Evolutionary conservation across 2,329 filamentous ascomycete species (phyloP).

Genomic region (Orbilia ellipsospora): DNA sequence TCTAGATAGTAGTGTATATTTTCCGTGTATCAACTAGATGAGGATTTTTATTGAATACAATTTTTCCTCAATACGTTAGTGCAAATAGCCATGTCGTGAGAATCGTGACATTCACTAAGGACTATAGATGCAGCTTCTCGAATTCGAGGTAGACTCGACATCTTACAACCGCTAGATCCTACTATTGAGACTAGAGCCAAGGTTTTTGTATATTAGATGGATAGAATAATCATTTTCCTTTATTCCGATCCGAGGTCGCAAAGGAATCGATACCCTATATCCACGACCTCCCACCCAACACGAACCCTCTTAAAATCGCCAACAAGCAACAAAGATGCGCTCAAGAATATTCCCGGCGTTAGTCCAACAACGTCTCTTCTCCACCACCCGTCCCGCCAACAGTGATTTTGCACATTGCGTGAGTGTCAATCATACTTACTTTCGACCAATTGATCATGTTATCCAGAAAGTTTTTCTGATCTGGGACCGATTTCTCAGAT

Average conservation of each 20-base stretch:
- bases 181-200: too few species aligned
- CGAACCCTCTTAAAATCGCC: too few species aligned
- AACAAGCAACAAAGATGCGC: conserved; percentile 17
- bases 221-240: too few species aligned
- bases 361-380: conserved; percentile 58
- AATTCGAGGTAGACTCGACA: too few species aligned
- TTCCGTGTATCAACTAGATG: conserved; percentile 49
- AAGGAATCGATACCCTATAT: too few species aligned
- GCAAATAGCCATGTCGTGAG: too few species aligned
- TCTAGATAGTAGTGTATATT: conserved; percentile 40
- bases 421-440: conserved; percentile 52
- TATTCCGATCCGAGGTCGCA: too few species aligned
- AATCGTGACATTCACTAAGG: too few species aligned
- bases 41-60: conserved; percentile 52
- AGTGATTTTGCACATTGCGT: conserved; percentile 63
- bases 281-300: too few species aligned
- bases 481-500: conserved; percentile 62
- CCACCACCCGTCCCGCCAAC: conserved; percentile 58
- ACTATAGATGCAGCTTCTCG: too few species aligned
- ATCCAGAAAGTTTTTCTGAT: not conserved
- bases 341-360: conserved; percentile 24
- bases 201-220: too few species aligned
- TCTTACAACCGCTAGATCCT: too few species aligned
- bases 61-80: conserved; percentile 35
- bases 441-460: not conserved